phyloP scores from a whole-genome alignment of 106 monocot genomes.

The Platanthera guangdongensis region DNA sequence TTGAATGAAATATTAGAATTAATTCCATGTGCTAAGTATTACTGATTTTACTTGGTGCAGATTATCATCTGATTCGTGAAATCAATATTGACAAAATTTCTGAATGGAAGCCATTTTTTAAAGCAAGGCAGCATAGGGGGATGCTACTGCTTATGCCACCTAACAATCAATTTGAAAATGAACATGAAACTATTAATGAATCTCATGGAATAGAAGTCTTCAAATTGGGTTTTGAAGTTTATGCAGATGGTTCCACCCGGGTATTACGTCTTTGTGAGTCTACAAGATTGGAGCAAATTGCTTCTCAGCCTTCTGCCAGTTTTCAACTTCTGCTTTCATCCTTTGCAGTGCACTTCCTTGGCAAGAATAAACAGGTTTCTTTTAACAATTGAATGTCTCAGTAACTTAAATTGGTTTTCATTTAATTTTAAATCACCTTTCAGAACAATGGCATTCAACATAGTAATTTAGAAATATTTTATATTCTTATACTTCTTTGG shows the following conservation, averaged over 20 bases:
- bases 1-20: neutral
- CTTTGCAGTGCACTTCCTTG: slow-evolving; percentile 46
- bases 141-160: slow-evolving; percentile 32
- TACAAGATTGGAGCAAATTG: slow-evolving; percentile 40
- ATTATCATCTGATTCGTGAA: slow-evolving; percentile 62
- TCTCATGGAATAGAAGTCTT: slow-evolving; percentile 30
- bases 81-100: slow-evolving; percentile 75
- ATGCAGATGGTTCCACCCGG: slow-evolving; percentile 74
- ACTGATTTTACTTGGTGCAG: slow-evolving; percentile 25
- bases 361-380: slow-evolving; percentile 52
- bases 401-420: neutral
- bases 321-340: slow-evolving; percentile 42
- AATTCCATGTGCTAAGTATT: neutral
- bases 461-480: neutral
- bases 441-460: neutral
- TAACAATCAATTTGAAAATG: slow-evolving; percentile 17
- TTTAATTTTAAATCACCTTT: neutral
- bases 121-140: slow-evolving; percentile 40
- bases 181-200: slow-evolving; percentile 32
- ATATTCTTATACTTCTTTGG: neutral
- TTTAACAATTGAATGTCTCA: neutral
- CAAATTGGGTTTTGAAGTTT: slow-evolving; percentile 73
- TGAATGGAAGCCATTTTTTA: slow-evolving; percentile 72
- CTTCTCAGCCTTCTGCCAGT: slow-evolving; percentile 29
- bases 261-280: slow-evolving; percentile 70